phyloP scores from a whole-genome alignment of 768 basidiomycete species.

The Naematelia aurantialba region DNA sequence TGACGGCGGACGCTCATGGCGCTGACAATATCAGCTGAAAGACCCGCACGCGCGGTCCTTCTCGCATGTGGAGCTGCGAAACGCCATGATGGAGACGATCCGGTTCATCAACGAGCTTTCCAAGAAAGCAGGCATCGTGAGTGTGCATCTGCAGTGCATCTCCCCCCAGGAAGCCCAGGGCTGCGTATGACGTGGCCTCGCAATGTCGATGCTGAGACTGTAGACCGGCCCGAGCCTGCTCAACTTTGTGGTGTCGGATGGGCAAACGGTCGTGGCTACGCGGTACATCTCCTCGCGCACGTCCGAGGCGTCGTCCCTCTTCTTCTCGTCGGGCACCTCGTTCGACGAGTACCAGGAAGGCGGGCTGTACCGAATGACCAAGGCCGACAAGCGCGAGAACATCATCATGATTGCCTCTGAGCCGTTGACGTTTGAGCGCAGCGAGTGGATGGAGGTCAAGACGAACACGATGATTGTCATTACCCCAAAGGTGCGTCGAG shows the following conservation, averaged over 20 bases:
- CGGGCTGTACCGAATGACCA: conserved; percentile 91
- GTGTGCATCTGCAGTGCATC: conserved; percentile 4
- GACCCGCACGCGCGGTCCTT: conserved; percentile 74
- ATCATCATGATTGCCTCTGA: conserved; percentile 84
- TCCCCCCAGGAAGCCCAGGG: not conserved
- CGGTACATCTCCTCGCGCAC: conserved; percentile 88
- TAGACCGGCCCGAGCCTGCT: conserved; percentile 69
- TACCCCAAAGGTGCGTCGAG: conserved; percentile 79
- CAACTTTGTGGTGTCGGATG: conserved; percentile 97
- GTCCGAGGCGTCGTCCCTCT: conserved; percentile 91
- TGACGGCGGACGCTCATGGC: not conserved
- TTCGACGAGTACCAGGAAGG: conserved; percentile 86
- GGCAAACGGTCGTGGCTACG: conserved; percentile 86
- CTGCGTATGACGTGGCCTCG: not conserved
- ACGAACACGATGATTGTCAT: conserved; percentile 94
- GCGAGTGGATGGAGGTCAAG: conserved; percentile 99
- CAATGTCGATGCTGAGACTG: too few relatives aligned
- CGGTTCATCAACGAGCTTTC: conserved; percentile 69
- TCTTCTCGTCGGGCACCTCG: conserved; percentile 92
- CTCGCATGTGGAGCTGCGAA: conserved; percentile 64
- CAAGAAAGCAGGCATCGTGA: conserved; percentile 59
- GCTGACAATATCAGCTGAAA: conserved; percentile 56
- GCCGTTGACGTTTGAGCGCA: conserved; percentile 93
- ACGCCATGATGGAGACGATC: conserved; percentile 87
- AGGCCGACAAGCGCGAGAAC: conserved; percentile 85